These are phyloP conservation scores for Leishmania tropica DNA, from an alignment of 208 protist species.

Conservation along the genomic window DNA sequence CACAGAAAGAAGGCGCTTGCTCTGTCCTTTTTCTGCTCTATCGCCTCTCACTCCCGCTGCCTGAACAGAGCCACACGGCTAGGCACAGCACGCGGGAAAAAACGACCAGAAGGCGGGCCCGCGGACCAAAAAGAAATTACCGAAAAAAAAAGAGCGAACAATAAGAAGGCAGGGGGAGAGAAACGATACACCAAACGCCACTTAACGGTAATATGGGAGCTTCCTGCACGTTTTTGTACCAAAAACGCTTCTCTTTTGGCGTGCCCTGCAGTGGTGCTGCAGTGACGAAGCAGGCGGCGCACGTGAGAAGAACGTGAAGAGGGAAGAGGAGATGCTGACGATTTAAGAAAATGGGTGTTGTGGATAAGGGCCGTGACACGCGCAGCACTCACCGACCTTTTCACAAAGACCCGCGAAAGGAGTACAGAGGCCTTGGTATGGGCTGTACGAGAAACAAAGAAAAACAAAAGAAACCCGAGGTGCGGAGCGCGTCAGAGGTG, in stretches of 20 bases:
- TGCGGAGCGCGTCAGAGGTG: background rate
- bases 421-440: background rate
- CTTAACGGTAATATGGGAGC: background rate
- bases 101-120: background rate
- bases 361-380: background rate
- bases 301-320: background rate
- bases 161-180: background rate
- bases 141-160: background rate
- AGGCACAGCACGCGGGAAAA: background rate
- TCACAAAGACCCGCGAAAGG: background rate
- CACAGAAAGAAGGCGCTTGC: background rate
- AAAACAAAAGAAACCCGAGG: background rate
- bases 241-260: background rate
- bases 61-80: background rate
- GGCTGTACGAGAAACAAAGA: background rate
- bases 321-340: background rate
- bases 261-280: background rate
- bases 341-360: background rate
- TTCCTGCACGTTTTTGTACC: background rate
- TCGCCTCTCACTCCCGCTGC: background rate
- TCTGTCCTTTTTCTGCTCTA: background rate
- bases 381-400: background rate
- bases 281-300: background rate
- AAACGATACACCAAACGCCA: background rate
- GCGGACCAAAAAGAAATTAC: background rate